These are phyloP conservation scores for Citrus sinensis DNA, from an alignment of 345 rosid genomes.

Conservation along the genomic window DNA sequence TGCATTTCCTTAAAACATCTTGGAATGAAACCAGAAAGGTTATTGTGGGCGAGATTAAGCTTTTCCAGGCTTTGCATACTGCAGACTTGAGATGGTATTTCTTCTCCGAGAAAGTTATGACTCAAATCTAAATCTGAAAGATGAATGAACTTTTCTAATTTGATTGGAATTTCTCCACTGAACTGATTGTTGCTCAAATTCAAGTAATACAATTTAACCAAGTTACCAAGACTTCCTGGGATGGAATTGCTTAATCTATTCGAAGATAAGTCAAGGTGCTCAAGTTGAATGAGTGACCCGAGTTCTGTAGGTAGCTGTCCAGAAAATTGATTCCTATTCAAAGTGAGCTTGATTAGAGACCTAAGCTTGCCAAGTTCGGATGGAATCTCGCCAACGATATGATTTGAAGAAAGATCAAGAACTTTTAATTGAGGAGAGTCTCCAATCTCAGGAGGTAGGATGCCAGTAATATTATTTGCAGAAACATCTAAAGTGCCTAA, in stretches of 20 bases:
- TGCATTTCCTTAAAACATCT: no score
- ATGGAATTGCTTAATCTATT: not conserved
- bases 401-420: slow-evolving; percentile 20
- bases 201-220: not conserved
- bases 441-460: not conserved
- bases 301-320: not conserved
- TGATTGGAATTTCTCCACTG: no score
- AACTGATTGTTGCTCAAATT: no score
- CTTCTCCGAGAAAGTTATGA: no score
- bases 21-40: no score
- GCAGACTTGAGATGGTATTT: no score
- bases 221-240: not conserved
- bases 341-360: slow-evolving; percentile 14
- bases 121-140: no score
- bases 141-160: no score
- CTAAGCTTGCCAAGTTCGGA: slow-evolving; percentile 9
- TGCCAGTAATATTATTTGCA: no score
- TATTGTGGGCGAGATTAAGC: no score
- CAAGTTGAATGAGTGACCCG: not conserved
- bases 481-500: no score
- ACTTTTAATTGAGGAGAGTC: not conserved
- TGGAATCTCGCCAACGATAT: slow-evolving; percentile 21
- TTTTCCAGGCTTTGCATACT: no score
- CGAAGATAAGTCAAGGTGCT: not conserved
- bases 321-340: not conserved